Evolutionary conservation across 768 basidiomycete species (phyloP).

Genomic region (Tremella mesenterica): DNA sequence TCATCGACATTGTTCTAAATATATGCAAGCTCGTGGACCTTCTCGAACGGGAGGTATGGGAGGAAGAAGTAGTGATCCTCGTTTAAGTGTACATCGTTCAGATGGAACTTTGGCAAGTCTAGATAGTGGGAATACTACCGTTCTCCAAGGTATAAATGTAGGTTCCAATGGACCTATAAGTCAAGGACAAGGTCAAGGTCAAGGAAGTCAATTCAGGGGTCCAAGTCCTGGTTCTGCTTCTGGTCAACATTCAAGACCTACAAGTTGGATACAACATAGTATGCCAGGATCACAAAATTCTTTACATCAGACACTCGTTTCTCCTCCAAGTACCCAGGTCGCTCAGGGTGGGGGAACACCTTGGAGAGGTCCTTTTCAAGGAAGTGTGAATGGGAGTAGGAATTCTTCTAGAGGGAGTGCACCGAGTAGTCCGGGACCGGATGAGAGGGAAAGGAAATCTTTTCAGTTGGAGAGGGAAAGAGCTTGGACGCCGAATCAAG

Average conservation of each 20-base stretch:
- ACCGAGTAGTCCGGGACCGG: slow-evolving; percentile 28
- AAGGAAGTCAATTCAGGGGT: neutral
- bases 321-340: neutral
- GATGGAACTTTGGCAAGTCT: slow-evolving; percentile 8
- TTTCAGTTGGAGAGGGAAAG: slow-evolving; percentile 29
- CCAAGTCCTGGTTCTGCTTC: neutral
- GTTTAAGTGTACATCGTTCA: slow-evolving; percentile 16
- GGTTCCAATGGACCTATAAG: too few relatives aligned
- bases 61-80: slow-evolving; percentile 15
- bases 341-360: too few relatives aligned
- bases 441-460: slow-evolving; percentile 16
- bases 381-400: slow-evolving; percentile 14
- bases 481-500: slow-evolving; percentile 25
- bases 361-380: slow-evolving; percentile 31
- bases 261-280: slow-evolving; percentile 4
- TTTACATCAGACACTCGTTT: slow-evolving; percentile 5
- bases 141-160: too few relatives aligned
- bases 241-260: slow-evolving; percentile 5
- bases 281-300: slow-evolving; percentile 10
- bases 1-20: slow-evolving; percentile 88
- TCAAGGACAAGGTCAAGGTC: neutral
- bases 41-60: slow-evolving; percentile 8
- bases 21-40: slow-evolving; percentile 49
- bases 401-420: slow-evolving; percentile 27
- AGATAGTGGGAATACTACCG: neutral